Conservation (phyloP, 495 filamentous ascomycete species). For the Zalerion maritima region DNA sequence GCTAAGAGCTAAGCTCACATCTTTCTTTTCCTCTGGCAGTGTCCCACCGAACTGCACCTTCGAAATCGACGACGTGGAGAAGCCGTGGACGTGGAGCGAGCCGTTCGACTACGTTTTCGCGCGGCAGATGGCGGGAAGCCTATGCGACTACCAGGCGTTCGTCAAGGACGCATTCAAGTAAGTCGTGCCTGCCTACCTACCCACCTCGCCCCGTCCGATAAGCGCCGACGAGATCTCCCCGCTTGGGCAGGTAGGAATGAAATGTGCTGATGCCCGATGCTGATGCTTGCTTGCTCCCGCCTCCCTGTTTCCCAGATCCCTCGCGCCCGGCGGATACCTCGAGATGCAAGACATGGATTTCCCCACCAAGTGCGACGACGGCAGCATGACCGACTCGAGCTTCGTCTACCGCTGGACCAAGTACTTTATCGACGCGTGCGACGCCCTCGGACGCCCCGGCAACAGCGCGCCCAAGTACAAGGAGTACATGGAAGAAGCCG, state of each 20-base stretch:
- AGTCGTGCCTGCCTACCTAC: slow-evolving; percentile 1
- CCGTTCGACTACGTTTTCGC: slow-evolving; percentile 34
- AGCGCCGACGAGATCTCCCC: too few relatives aligned
- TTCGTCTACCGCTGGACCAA: slow-evolving; percentile 16
- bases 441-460: slow-evolving; percentile 14
- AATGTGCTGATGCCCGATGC: too few relatives aligned
- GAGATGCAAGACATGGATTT: slow-evolving; percentile 27
- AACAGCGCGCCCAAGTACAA: slow-evolving; percentile 16
- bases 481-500: slow-evolving; percentile 11
- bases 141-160: slow-evolving; percentile 26
- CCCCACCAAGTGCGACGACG: slow-evolving; percentile 22
- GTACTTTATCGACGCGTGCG: slow-evolving; percentile 19
- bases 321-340: slow-evolving; percentile 33
- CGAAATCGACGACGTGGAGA: slow-evolving; percentile 31
- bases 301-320: slow-evolving; percentile 6
- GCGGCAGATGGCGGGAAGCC: slow-evolving; percentile 25
- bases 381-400: slow-evolving; percentile 19
- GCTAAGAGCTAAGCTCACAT: not conserved
- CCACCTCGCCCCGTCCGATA: not conserved
- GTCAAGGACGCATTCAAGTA: slow-evolving; percentile 15
- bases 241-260: too few relatives aligned
- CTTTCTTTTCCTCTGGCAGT: slow-evolving; percentile 5
- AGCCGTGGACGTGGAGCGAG: slow-evolving; percentile 27
- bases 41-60: slow-evolving; percentile 32
- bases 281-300: too few relatives aligned